phyloP scores from a whole-genome alignment of 176 grass and related monocot species.

The Lolium rigidum region DNA sequence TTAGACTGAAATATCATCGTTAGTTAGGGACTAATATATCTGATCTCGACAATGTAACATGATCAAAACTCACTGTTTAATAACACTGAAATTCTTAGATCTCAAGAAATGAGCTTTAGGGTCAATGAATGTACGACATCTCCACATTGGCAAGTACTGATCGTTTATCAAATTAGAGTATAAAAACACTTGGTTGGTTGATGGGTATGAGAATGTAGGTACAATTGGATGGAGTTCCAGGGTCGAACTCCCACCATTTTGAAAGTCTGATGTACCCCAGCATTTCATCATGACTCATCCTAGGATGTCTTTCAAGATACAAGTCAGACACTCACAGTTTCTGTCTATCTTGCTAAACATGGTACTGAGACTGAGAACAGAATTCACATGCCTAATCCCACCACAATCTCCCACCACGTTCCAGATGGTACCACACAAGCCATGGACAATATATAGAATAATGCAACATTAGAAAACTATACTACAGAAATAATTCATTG shows the following conservation, averaged over 20 bases:
- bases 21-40: background rate
- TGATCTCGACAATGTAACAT: constrained; percentile 22
- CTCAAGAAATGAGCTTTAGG: too few relatives aligned
- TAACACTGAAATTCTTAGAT: background rate
- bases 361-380: background rate
- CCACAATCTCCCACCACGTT: background rate
- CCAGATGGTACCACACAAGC: background rate
- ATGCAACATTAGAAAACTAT: background rate
- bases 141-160: too few relatives aligned
- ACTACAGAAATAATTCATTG: constrained; percentile 4
- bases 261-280: background rate
- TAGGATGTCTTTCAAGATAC: constrained; percentile 3
- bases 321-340: background rate
- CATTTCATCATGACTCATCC: background rate
- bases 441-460: background rate
- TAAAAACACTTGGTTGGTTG: background rate
- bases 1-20: constrained; percentile 4
- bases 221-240: background rate
- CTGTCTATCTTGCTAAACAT: background rate
- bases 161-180: too few relatives aligned
- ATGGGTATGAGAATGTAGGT: background rate
- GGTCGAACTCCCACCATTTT: too few relatives aligned
- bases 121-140: too few relatives aligned
- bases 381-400: constrained; percentile 16
- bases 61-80: background rate